Base-by-base conservation (phyloP, 352 stramenopile species). In the Phytophthora sansomeana region DNA sequence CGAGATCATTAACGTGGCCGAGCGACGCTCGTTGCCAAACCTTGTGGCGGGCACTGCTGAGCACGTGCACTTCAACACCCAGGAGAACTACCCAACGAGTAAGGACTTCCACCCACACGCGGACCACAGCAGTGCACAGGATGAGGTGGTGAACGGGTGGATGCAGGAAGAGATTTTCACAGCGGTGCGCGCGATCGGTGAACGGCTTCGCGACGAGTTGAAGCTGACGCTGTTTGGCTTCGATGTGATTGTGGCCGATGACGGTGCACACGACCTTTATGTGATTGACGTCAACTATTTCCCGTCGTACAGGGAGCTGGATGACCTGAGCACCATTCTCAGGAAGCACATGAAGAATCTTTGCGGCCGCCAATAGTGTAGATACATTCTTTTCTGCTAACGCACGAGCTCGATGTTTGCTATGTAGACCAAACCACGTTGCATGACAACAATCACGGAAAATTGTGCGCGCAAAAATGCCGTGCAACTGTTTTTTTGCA, bases 251-350 rank as follows among this genome's bases (percentile, higher is more conserved):
- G 60, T 94, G 35, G 82, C 80, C 21, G 78, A 91, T 58, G 66
- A 77, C 32, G 60, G 47, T 26, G 79, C 70, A 17, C 56, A 74
- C 16, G 80, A 86, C 28, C 70, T 90, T 24, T 85, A 81, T 46
- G 87, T 96, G 33, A 91, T 96, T 58, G 87, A 96, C 47, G 83
- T 96, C 61, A 96, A 96, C 69, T 96, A 96, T 67, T 96, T 96
- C 54, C 87, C 87, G 46, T 96, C 87, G 5, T 95, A 93, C 73
- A 90, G 87, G 47, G 87, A 95, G 65, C 67, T 95, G 32, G 75
- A 89, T 14, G 77, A 89, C 52, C 88, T 95, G 67, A 78, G 77
- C 56, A 29, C 55, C 4, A 54, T 81, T 11, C 71, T 95, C 52
- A 84, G 85, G 13, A 73, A 68, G 21, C 86, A 93, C 71, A 78